Base-by-base conservation (phyloP, 2,329 filamentous ascomycete species). In the Neofusicoccum kwambonambiense region DNA sequence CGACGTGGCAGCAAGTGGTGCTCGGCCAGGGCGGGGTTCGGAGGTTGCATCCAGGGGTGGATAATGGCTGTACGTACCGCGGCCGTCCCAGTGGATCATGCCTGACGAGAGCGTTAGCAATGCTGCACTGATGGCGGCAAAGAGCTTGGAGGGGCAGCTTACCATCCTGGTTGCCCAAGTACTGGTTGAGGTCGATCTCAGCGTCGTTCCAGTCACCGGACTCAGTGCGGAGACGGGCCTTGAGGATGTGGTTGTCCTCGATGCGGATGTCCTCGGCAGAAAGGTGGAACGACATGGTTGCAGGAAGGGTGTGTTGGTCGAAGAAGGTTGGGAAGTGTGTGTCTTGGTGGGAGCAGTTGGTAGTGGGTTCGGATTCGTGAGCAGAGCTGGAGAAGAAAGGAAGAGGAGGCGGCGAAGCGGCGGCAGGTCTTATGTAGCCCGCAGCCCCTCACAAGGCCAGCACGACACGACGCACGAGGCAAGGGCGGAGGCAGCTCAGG, bases 81-180 rank as follows among this genome's bases (percentile, higher is more conserved):
- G 54, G 39, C 45, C 37, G 22, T 52, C 47, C 51, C 56, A 65
- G 45, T 65, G 45, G 42, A 75, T 74, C 69, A 17, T 68, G 56
- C 3, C 62, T 64, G 17, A 17, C 15, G 34, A 13, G 19, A 7
- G 6, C 7, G 50, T 44, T 17, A 64, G 61, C 61, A 49, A n/a
- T 7, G 6, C 12, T 42, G 45, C 13, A 8, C 19, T 34, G 8
- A 17, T 78, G 79, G 27, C 76, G 80, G 11, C 80, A 79, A 80
- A 17, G 12, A 12, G 22, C 13, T 51, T 34, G 17, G 34, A 41
- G 4, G 8, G 45, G 35, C 27, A 5, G 12, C 34, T 15, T 66
- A 82, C 84, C 84, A 65, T 86, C 71, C 58, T 80, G 67, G 76
- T 87, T 87, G 41, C 84, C 84, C 56, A 87, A 76, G 70, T 75